These are phyloP conservation scores for Volutella citrinella DNA, from an alignment of 2,329 filamentous ascomycete genomes.

Conservation along the genomic window DNA sequence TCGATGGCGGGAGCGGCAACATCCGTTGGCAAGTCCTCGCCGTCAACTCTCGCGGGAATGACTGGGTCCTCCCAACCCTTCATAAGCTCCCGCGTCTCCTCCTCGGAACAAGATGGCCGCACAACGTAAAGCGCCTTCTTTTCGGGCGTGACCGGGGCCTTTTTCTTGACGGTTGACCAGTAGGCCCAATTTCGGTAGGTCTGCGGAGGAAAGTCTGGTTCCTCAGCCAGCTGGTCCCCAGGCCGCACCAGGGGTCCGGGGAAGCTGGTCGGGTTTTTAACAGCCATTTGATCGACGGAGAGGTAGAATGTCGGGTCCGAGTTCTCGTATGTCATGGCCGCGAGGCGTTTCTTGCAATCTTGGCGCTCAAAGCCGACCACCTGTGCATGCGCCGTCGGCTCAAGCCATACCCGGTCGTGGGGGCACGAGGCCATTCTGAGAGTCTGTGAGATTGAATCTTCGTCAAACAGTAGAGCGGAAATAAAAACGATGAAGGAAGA, in stretches of 20 bases:
- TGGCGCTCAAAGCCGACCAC: constrained; percentile 12
- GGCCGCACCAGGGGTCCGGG: constrained; percentile 60
- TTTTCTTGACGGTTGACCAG: constrained; percentile 44
- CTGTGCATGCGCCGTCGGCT: constrained; percentile 13
- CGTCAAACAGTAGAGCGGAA: too few relatives aligned
- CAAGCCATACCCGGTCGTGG: constrained; percentile 4
- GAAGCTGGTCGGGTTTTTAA: constrained; percentile 37
- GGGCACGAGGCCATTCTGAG: too few relatives aligned
- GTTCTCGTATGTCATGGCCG: constrained; percentile 20
- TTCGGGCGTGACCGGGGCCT: constrained; percentile 46
- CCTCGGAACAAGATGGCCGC: constrained; percentile 38
- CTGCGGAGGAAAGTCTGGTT: constrained; percentile 51
- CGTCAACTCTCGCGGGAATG: constrained; percentile 6
- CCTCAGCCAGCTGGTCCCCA: constrained; percentile 53
- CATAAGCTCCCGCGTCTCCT: constrained; percentile 34
- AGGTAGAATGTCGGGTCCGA: constrained; percentile 10
- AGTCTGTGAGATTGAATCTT: too few relatives aligned
- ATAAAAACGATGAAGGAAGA: too few relatives aligned
- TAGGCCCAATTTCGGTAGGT: too few relatives aligned
- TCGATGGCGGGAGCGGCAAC: constrained; percentile 21
- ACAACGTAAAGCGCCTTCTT: constrained; percentile 55
- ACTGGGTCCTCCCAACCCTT: constrained; percentile 38
- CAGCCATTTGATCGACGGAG: constrained; percentile 10
- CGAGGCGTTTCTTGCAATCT: constrained; percentile 8
- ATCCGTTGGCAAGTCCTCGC: constrained; percentile 4